Evolutionary conservation across 2,329 filamentous ascomycete species (phyloP).

Genomic region (Ustulina deusta): DNA sequence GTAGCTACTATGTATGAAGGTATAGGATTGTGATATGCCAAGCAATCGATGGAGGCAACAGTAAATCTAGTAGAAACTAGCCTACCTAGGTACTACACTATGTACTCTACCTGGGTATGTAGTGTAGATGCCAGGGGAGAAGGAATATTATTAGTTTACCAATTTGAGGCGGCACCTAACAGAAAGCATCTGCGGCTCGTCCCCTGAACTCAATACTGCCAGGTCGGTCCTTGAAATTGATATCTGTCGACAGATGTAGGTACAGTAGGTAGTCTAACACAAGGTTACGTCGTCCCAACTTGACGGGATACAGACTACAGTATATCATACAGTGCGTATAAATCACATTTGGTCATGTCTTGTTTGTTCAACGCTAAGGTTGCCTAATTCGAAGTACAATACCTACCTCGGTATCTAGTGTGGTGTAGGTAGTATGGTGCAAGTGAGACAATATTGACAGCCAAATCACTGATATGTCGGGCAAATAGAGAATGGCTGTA

Average conservation of each 20-base stretch:
- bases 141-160: background rate
- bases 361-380: background rate
- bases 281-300: conserved; percentile 23
- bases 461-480: conserved; percentile 1
- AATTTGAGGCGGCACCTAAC: conserved; percentile 8
- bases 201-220: conserved; percentile 9
- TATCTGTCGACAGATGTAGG: background rate
- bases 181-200: conserved; percentile 19
- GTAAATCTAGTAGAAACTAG: no score
- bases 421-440: background rate
- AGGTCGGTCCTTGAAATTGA: background rate
- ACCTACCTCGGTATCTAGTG: background rate
- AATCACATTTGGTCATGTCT: background rate
- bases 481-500: background rate
- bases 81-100: no score
- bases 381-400: background rate
- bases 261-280: background rate
- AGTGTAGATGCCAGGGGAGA: background rate
- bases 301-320: conserved; percentile 6
- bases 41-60: background rate
- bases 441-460: background rate
- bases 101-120: background rate
- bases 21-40: background rate
- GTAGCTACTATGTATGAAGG: background rate
- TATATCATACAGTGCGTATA: background rate